Evolutionary conservation across 345 rosid genomes (phyloP), one percentile per base, ranked within the genome.

Genomic region (Lepidium africanum): DNA sequence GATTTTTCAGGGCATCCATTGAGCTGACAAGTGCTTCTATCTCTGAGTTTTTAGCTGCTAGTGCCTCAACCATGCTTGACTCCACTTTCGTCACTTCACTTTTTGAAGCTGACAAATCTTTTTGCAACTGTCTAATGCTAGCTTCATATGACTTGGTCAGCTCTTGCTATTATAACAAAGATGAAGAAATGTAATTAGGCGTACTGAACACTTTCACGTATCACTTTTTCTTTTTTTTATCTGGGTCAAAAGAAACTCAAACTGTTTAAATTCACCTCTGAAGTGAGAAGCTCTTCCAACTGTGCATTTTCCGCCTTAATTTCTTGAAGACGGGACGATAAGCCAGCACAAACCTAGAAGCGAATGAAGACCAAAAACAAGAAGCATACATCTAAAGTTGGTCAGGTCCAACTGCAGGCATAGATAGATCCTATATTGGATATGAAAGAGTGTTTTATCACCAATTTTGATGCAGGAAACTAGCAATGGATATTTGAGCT

Each of bases 261-360:
- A 15, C 14, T 58, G 19, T 58, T 52, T 25, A 17, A 35, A 32
- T 55, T 85, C 78, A 89, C 99, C 96, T 95, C 99, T 15, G 96
- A 85, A 72, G 78, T 76, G 65, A 95, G 93, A 86, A 95, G 97
- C 77, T 95, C 99, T 83, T 95, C 99, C 72, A 95, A 85, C 80
- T 95, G 97, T 59, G 96, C 87, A 84, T 91, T 95, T 81, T 95
- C 99, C 70, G 85, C 83, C 77, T 95, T 95, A 74, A 86, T 86
- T 75, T 91, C 99, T 81, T 91, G 99, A 74, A 95, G 96, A 66
- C 99, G 97, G 65, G 90, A 80, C 63, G 94, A 87, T 71, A 95
- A 93, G 71, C 97, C 97, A 80, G 92, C 89, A 76, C 97, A 91
- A 59, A 91, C 93, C 99, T 95, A 69, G 48, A 59, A 12, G 62